These are phyloP conservation scores for Penicillium sp. DNA, from an alignment of 2,329 filamentous ascomycete species.

Conservation along the genomic window DNA sequence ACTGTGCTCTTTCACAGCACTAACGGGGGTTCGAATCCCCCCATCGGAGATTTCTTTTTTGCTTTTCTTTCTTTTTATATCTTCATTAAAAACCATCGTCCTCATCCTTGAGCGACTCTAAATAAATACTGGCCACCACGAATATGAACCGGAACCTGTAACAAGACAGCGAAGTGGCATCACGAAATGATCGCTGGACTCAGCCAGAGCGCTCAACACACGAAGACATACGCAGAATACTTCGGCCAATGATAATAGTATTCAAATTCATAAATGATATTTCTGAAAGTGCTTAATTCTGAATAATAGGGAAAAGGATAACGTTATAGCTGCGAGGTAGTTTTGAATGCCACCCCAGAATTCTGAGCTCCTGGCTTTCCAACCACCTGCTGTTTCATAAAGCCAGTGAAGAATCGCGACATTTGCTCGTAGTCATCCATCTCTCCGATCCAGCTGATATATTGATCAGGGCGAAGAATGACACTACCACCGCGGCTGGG, in stretches of 20 bases:
- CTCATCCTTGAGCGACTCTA: too few relatives aligned
- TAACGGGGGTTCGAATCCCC: slow-evolving; percentile 9
- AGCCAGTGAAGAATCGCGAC: slow-evolving; percentile 14
- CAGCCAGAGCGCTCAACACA: too few relatives aligned
- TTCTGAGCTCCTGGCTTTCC: not conserved
- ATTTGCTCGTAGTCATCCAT: slow-evolving; percentile 21
- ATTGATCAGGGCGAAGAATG: slow-evolving; percentile 59
- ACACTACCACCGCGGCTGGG: slow-evolving; percentile 45
- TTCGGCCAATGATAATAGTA: too few relatives aligned
- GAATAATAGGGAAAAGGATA: not conserved
- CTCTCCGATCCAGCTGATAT: slow-evolving; percentile 36
- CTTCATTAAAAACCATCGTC: too few relatives aligned
- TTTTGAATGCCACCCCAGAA: not conserved
- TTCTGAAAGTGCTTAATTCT: not conserved
- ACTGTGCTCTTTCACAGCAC: slow-evolving; percentile 8
- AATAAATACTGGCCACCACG: too few relatives aligned
- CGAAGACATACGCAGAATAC: too few relatives aligned
- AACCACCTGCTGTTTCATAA: slow-evolving; percentile 12
- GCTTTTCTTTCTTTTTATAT: not conserved
- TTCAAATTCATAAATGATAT: not conserved
- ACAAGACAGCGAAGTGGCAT: not conserved
- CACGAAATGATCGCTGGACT: too few relatives aligned
- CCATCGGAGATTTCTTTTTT: slow-evolving; percentile 5
- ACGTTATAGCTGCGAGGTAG: not conserved
- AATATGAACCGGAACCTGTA: too few relatives aligned